Evolutionary conservation across 1,284 basidiomycete genomes (phyloP).

Genomic region (Irpex sp.): DNA sequence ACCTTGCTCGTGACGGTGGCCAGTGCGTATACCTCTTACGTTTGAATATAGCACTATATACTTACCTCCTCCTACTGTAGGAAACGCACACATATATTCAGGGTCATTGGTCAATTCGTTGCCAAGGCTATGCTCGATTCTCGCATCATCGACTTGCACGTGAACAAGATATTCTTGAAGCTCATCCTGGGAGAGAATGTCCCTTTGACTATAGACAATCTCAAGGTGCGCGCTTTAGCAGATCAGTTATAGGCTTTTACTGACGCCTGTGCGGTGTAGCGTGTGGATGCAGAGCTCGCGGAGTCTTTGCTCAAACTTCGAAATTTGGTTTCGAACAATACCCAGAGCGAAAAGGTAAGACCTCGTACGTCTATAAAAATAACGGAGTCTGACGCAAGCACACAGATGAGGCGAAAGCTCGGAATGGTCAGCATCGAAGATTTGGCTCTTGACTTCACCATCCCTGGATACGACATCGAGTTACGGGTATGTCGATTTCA

Average conservation of each 20-base stretch:
- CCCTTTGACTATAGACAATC: conserved; percentile 74
- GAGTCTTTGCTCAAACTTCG: conserved; percentile 82
- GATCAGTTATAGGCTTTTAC: not conserved
- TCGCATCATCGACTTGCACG: conserved; percentile 92
- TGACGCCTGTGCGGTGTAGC: conserved; percentile 31
- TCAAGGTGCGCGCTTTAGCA: conserved; percentile 52
- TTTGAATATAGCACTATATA: not conserved
- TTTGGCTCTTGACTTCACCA: conserved; percentile 90
- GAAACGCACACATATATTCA: conserved; percentile 79
- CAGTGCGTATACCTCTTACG: conserved; percentile 46
- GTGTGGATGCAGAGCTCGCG: conserved; percentile 81
- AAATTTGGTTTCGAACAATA: conserved; percentile 34
- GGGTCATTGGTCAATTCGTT: conserved; percentile 94
- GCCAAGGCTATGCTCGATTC: conserved; percentile 97
- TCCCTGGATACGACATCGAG: conserved; percentile 94
- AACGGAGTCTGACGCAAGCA: not conserved
- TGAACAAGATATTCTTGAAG: conserved; percentile 91
- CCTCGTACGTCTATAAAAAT: not conserved
- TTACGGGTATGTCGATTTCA: conserved; percentile 53
- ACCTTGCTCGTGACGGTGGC: conserved; percentile 62
- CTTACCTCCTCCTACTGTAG: conserved; percentile 26
- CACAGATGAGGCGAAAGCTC: conserved; percentile 50
- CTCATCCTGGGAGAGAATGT: conserved; percentile 83
- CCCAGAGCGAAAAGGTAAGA: conserved; percentile 43
- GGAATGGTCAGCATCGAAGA: conserved; percentile 71